These are phyloP conservation scores for Pseudogymnoascus sp. DNA, from an alignment of 2,329 filamentous ascomycete genomes.

Conservation along the genomic window DNA sequence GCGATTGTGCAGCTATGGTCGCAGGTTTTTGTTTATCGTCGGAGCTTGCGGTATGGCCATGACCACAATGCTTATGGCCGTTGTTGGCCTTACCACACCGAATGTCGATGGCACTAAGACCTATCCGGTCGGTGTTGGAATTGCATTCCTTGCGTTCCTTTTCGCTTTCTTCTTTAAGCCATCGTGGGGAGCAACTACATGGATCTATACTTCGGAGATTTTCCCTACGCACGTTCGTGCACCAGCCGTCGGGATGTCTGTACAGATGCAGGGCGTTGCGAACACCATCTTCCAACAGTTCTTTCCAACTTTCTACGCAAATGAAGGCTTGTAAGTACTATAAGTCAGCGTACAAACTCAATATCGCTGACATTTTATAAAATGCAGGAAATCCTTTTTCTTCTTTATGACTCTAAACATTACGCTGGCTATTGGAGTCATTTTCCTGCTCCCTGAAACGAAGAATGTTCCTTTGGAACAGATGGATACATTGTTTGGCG, in stretches of 20 bases:
- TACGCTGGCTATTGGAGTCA: slow-evolving; percentile 43
- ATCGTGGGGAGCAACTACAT: slow-evolving; percentile 58
- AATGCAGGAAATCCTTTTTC: slow-evolving; percentile 27
- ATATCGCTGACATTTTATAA: background rate
- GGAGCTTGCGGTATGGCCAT: slow-evolving; percentile 57
- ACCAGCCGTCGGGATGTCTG: slow-evolving; percentile 57
- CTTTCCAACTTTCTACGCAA: slow-evolving; percentile 58
- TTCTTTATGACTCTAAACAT: slow-evolving; percentile 47
- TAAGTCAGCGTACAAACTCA: background rate
- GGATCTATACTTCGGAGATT: slow-evolving; percentile 60
- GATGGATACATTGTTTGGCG: slow-evolving; percentile 46
- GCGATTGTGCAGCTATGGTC: slow-evolving; percentile 35
- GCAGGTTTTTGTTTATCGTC: slow-evolving; percentile 58
- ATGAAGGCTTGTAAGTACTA: slow-evolving; percentile 33
- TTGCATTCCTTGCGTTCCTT: slow-evolving; percentile 57
- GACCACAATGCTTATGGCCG: slow-evolving; percentile 57
- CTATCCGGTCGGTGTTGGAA: slow-evolving; percentile 50
- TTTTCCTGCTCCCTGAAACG: slow-evolving; percentile 45
- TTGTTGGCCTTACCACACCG: slow-evolving; percentile 48
- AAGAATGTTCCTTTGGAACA: slow-evolving; percentile 46
- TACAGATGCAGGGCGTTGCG: slow-evolving; percentile 52
- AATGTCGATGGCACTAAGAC: slow-evolving; percentile 42
- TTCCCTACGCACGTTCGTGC: slow-evolving; percentile 61
- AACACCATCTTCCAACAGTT: slow-evolving; percentile 63
- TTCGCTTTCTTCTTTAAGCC: slow-evolving; percentile 60